These are phyloP conservation scores for Termitomyces sp. DNA, from an alignment of 1,284 basidiomycete genomes.

Conservation along the genomic window DNA sequence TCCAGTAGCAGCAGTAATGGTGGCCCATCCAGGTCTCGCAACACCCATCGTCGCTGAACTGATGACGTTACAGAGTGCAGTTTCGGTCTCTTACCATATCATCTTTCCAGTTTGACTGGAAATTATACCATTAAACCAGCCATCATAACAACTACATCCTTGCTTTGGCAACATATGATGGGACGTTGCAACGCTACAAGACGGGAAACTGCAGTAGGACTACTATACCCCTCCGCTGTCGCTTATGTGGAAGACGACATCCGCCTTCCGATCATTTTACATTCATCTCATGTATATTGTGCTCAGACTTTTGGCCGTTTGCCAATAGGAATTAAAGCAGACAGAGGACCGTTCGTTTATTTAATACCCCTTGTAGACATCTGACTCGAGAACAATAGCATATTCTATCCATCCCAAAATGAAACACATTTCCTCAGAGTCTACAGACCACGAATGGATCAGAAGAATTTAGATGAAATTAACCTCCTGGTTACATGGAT, in stretches of 20 bases:
- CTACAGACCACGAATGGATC: background rate
- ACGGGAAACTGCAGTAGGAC: background rate
- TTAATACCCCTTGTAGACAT: slow-evolving; percentile 10
- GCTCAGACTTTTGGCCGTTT: background rate
- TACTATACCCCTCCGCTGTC: background rate
- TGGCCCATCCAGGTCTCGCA: slow-evolving; percentile 18
- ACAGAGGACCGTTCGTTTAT: slow-evolving; percentile 5
- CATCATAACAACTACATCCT: background rate
- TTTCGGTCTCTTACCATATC: slow-evolving; percentile 1
- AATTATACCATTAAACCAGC: slow-evolving; percentile 6
- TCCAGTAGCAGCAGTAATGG: slow-evolving; percentile 14
- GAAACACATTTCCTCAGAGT: background rate
- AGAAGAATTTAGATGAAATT: background rate
- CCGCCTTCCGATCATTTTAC: background rate
- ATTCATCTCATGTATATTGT: slow-evolving; percentile 2
- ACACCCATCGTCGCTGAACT: slow-evolving; percentile 16
- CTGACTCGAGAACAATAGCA: slow-evolving; percentile 10
- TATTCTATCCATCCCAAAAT: background rate
- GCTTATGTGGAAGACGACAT: slow-evolving; percentile 6
- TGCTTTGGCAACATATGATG: background rate
- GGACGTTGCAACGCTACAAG: background rate
- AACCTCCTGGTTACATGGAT: background rate
- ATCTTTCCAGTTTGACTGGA: background rate
- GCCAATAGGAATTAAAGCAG: background rate
- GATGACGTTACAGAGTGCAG: slow-evolving; percentile 10